phyloP scores from a whole-genome alignment of 2,329 filamentous ascomycete species.

The Zasmidium angulare region DNA sequence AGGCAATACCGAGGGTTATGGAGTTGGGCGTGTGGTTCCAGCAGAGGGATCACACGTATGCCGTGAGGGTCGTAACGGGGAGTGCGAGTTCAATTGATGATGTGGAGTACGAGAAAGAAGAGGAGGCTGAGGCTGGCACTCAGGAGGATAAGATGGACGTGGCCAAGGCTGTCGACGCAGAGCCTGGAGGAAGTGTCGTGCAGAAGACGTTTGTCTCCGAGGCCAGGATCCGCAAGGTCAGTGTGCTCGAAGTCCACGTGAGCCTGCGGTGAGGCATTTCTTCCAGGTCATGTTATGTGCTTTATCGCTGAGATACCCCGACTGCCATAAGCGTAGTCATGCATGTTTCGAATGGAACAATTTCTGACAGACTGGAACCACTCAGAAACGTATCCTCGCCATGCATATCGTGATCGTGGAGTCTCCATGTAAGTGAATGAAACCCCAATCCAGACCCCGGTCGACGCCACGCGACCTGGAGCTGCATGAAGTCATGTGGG shows the following conservation, averaged over 20 bases:
- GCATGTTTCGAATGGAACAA: not conserved
- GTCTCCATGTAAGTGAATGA: not conserved
- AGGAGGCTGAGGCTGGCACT: constrained; percentile 21
- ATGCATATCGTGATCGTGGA: no score
- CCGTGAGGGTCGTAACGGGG: constrained; percentile 61
- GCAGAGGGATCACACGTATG: constrained; percentile 56
- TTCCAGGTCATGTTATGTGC: not conserved
- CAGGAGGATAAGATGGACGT: constrained; percentile 12
- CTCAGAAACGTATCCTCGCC: no score
- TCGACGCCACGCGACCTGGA: not conserved
- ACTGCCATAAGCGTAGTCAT: not conserved
- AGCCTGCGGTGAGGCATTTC: constrained; percentile 26
- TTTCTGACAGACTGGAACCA: not conserved
- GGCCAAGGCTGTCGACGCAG: not conserved
- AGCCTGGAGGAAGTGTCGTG: constrained; percentile 17
- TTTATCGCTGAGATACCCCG: constrained; percentile 13
- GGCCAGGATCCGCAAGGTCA: constrained; percentile 38
- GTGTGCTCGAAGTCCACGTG: constrained; percentile 36
- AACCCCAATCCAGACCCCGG: not conserved
- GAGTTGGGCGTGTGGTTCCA: constrained; percentile 65
- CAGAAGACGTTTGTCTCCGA: constrained; percentile 30
- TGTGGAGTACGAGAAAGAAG: constrained; percentile 44
- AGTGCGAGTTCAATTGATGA: constrained; percentile 69
- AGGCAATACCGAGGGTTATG: constrained; percentile 64
- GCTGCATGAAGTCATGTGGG: not conserved